Base-by-base conservation (phyloP, 2,329 filamentous ascomycete species). In the Trichoderma endophyticum region DNA sequence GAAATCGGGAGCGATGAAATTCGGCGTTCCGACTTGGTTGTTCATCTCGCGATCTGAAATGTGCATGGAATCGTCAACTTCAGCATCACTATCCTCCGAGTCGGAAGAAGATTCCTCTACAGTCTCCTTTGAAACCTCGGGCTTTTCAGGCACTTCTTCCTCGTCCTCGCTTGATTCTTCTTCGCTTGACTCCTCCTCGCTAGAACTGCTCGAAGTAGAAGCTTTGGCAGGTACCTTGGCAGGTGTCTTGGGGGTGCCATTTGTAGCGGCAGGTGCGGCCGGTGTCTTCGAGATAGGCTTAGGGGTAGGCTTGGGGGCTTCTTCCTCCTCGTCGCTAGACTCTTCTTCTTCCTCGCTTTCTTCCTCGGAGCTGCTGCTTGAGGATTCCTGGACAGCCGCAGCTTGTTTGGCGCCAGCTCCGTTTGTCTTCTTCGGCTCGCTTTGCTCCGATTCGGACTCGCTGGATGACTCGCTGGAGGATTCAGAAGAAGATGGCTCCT, bases 1-100 rank as follows among this genome's bases (percentile, higher is more conserved):
- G 74, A 89, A 89, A 70, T 87, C 85, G 6, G 85, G 87, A 14
- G 82, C 82, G 43, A 87, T 81, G 39, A 87, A 82, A 48, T 83
- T 82, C 32, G 82, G 80, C 3, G 87, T 73, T 60, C 85, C 84
- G 79, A 78, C 76, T 70, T 81, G 81, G 74, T 62, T 73, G 74
- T 68, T 63, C 32, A 72, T 66, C 54, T 79, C 75, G 18, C 81
- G 80, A 61, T 80, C 78, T 26, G 77, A 75, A n/a, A 82, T 79
- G 60, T 82, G 80, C 75, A 82, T 82, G 1, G 84, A 82, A 74
- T 83, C 79, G 57, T 84, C 82, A 4, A 76, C 78, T 7, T 77
- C 77, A 30, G 75, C 76, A 24, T 74, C 76, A 26, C 77, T 77
- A 59, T 77, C 73, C 36, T 77, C 75, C 48, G 78, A 80, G 36